Percentiles rank a stretch among this genome's conserved stretches.
These are phyloP conservation scores for Dissophora globulifera DNA, from an alignment of 192 early-diverging fungal genomes.

Conservation along the genomic window DNA sequence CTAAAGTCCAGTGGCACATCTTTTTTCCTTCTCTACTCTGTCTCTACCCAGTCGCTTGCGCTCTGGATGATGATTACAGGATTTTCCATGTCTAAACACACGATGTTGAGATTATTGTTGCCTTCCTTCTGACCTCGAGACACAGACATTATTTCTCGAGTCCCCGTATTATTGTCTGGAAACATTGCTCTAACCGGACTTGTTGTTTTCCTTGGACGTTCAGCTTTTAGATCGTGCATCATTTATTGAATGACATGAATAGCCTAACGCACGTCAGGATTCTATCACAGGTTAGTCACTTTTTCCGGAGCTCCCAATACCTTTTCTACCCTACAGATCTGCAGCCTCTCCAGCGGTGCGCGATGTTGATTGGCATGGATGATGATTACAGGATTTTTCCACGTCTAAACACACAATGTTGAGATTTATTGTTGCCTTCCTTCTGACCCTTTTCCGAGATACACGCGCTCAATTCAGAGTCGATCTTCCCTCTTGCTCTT, in stretches of 20 bases:
- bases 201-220: not conserved
- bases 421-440: slow-evolving; percentile 54
- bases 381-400: slow-evolving; percentile 55
- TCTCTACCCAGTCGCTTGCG: not conserved
- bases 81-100: slow-evolving; percentile 54
- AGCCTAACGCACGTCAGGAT: too few species aligned
- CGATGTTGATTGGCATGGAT: slow-evolving; percentile 28
- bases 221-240: too few species aligned
- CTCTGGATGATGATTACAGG: slow-evolving; percentile 53
- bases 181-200: too few species aligned
- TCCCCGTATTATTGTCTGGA: too few species aligned
- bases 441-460: slow-evolving; percentile 31
- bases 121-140: slow-evolving; percentile 53
- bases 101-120: slow-evolving; percentile 53
- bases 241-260: too few species aligned
- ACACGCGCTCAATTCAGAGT: too few species aligned
- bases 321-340: too few species aligned
- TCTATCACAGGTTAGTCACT: not conserved
- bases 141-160: too few species aligned
- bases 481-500: too few species aligned
- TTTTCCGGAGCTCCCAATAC: not conserved
- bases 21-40: slow-evolving; percentile 5
- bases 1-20: not conserved
- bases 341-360: too few species aligned
- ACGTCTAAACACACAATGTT: slow-evolving; percentile 53